phyloP scores from a whole-genome alignment of 768 basidiomycete species.

The Aureoboletus auriporus region DNA sequence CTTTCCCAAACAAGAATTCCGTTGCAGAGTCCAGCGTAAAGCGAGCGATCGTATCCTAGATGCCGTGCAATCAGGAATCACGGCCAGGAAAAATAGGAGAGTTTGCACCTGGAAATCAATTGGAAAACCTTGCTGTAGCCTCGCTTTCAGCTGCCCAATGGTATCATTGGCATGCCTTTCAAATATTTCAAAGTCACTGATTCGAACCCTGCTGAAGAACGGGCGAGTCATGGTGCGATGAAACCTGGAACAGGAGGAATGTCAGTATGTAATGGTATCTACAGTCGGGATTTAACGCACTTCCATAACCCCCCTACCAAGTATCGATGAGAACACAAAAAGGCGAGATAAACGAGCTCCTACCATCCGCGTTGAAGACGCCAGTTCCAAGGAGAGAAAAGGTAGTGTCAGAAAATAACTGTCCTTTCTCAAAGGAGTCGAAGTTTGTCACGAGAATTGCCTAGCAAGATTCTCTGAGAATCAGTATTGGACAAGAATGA shows the following conservation, averaged over 20 bases:
- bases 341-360: background rate
- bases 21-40: conserved; percentile 61
- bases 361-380: conserved; percentile 58
- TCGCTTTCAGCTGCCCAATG: conserved; percentile 38
- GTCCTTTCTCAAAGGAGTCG: conserved; percentile 36
- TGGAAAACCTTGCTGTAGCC: conserved; percentile 43
- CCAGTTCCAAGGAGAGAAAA: conserved; percentile 48
- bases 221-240: conserved; percentile 59
- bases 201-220: conserved; percentile 53
- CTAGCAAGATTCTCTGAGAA: conserved; percentile 19
- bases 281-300: conserved; percentile 24
- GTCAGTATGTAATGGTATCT: background rate
- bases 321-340: background rate
- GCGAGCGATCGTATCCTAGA: conserved; percentile 47
- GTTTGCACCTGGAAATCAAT: conserved; percentile 52
- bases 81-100: background rate
- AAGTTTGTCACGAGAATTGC: conserved; percentile 44
- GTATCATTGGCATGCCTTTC: conserved; percentile 47
- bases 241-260: conserved; percentile 35
- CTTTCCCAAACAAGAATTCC: conserved; percentile 52
- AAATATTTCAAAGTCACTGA: conserved; percentile 53
- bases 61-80: background rate
- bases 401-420: conserved; percentile 4
- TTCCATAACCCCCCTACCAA: conserved; percentile 54
- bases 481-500: background rate